These are phyloP conservation scores for Kluyveromyces siamensis DNA, from an alignment of 805 yeast genomes.

Conservation along the genomic window DNA sequence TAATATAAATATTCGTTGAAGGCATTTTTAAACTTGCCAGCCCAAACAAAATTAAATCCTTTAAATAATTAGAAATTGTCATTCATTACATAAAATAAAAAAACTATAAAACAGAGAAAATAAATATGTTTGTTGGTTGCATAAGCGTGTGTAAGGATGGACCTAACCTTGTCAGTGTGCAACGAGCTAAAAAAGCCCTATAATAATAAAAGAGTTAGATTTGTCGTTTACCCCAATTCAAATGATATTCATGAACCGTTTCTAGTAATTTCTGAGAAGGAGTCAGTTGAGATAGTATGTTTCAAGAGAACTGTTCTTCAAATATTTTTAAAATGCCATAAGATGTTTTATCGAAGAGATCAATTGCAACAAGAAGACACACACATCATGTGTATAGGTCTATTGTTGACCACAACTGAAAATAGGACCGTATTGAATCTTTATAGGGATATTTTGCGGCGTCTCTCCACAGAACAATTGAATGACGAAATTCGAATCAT, in stretches of 20 bases:
- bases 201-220: background rate
- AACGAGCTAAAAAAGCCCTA: slow-evolving; percentile 9
- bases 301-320: slow-evolving; percentile 23
- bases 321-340: slow-evolving; percentile 28
- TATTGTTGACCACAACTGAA: slow-evolving; percentile 30
- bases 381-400: slow-evolving; percentile 26
- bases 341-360: slow-evolving; percentile 9
- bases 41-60: background rate
- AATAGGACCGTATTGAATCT: slow-evolving; percentile 26
- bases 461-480: slow-evolving; percentile 4
- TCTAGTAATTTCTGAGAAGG: slow-evolving; percentile 6
- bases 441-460: slow-evolving; percentile 21
- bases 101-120: background rate
- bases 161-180: slow-evolving; percentile 3
- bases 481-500: slow-evolving; percentile 12
- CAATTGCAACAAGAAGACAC: slow-evolving; percentile 4
- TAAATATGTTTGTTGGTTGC: too few species aligned
- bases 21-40: background rate
- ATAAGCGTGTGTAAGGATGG: background rate
- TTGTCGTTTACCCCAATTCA: slow-evolving; percentile 14
- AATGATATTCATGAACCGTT: slow-evolving; percentile 5
- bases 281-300: slow-evolving; percentile 26
- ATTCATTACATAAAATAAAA: background rate
- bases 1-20: background rate
- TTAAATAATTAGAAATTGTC: background rate